Conservation (phyloP, 2,329 filamentous ascomycete species). For the Keithomyces neogunnii region DNA sequence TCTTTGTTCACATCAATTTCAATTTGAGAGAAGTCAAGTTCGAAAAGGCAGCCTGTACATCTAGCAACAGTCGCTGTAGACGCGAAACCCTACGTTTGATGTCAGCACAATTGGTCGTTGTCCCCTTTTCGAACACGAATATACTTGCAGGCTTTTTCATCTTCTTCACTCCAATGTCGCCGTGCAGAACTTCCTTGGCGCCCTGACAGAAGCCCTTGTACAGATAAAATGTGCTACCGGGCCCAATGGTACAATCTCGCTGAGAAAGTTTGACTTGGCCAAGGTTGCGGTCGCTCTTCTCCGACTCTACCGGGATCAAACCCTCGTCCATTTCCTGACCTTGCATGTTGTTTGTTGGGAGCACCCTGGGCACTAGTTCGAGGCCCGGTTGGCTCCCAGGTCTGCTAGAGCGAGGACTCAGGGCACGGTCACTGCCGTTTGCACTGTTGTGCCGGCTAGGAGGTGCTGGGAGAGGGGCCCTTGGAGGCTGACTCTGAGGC, state of each 20-base stretch:
- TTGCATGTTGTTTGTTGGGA: background rate
- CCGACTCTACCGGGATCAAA: conserved; percentile 14
- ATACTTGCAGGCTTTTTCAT: conserved; percentile 37
- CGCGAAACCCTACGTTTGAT: conserved; percentile 28
- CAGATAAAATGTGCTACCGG: conserved; percentile 40
- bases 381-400: background rate
- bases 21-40: conserved; percentile 44
- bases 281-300: background rate
- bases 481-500: background rate
- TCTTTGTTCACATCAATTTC: conserved; percentile 41
- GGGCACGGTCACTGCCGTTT: background rate
- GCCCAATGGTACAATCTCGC: conserved; percentile 33
- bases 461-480: background rate
- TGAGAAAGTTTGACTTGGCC: background rate
- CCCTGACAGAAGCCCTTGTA: conserved; percentile 48
- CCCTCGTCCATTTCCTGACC: conserved; percentile 8
- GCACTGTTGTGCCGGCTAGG: background rate
- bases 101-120: background rate
- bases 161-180: conserved; percentile 41
- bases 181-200: conserved; percentile 39
- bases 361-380: background rate
- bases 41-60: conserved; percentile 44
- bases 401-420: background rate
- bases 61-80: conserved; percentile 36
- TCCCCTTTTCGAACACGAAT: background rate